Conservation (phyloP, 73 alveolate species). For the Paramecium pentaurelia region DNA sequence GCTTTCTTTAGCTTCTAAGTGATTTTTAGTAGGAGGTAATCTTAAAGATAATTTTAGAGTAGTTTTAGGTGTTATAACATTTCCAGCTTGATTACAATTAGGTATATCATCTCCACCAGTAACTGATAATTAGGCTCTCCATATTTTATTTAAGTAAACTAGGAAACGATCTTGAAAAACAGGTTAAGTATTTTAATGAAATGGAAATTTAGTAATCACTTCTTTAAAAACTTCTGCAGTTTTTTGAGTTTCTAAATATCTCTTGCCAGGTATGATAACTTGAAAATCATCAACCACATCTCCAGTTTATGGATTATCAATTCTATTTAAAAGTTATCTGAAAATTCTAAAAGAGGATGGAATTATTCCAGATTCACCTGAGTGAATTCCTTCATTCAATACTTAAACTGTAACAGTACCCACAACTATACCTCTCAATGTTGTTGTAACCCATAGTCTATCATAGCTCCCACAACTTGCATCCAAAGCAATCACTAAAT, state of each 20-base stretch:
- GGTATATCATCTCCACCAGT: constrained; percentile 93
- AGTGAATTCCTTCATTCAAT: constrained; percentile 78
- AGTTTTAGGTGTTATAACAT: constrained; percentile 84
- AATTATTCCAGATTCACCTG: constrained; percentile 89
- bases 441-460: constrained; percentile 86
- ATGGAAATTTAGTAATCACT: constrained; percentile 55
- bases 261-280: constrained; percentile 73
- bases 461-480: constrained; percentile 83
- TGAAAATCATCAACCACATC: constrained; percentile 69
- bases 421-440: constrained; percentile 87
- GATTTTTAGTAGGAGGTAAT: constrained; percentile 85
- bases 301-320: constrained; percentile 86
- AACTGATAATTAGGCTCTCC: constrained; percentile 86
- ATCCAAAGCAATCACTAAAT: constrained; percentile 83
- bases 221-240: constrained; percentile 74
- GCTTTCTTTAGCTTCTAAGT: constrained; percentile 72
- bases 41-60: constrained; percentile 80
- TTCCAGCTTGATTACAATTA: constrained; percentile 80
- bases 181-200: constrained; percentile 65
- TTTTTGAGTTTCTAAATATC: constrained; percentile 66
- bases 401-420: constrained; percentile 79
- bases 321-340: constrained; percentile 82
- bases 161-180: constrained; percentile 67
- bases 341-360: constrained; percentile 91
- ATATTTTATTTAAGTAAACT: constrained; percentile 76